Evolutionary conservation across 305 asterid species (phyloP), one percentile per base, ranked within the genome.

Genomic region (Plantago rigida): DNA sequence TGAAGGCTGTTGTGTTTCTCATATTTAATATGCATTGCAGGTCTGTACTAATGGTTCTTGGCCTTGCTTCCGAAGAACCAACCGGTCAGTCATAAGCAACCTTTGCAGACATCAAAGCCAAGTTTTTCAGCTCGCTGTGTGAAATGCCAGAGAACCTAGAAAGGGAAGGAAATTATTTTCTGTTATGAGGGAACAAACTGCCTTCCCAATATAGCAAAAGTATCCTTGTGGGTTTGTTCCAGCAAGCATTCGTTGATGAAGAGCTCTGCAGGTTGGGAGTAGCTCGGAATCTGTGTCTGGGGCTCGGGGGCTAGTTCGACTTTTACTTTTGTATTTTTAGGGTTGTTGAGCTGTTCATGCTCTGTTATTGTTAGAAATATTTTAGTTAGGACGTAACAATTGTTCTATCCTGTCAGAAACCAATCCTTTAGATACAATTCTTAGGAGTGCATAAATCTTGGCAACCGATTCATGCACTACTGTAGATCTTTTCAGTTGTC

Each of bases 1-100:
- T 31, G 39, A 28, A 54, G n/a, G 44, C 45, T 11, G 46, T 10
- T 36, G 13, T 36, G n/a, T 15, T 65, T 56, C 14, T 13, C 8
- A 7, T 28, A 14, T 4, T 7, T 50, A 9, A n/a, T 17, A 17
- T 36, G 12, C 9, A 15, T 3, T 47, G 71, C 92, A 91, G 97
- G 79, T 70, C 94, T 41, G 76, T 80, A 2, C 73, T 81, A 13
- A 77, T 24, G 56, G 70, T 80, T 56, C 94, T 87, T 63, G 94
- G 92, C 69, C 83, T 87, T 56, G 77, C 70, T 29, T 59, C 62
- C 45, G 79, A 73, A 60, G 62, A 79, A 13, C 61, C 71, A 50
- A 12, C 58, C 66, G 73, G 53, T 58, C 74, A 74, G 52, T 50
- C 76, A 17, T 76, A 70, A 47, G 60, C 29, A 24, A 17, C 66